Evolutionary conservation across 352 stramenopile species (phyloP), one percentile per base, ranked within the genome.

Genomic region (Pythium dissimile): DNA sequence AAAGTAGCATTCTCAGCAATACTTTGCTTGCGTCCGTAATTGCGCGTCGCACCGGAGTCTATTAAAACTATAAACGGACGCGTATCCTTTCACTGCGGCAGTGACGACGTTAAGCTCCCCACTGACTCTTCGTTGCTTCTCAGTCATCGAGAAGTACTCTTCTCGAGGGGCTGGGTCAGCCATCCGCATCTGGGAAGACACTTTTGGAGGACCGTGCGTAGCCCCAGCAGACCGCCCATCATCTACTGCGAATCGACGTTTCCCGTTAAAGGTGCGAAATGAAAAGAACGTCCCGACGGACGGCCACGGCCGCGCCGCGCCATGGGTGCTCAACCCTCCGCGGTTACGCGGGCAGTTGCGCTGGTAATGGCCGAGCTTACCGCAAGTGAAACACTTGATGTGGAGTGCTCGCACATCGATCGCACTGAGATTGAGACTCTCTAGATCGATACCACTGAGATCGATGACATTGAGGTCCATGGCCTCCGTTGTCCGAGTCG

Each of bases 201-300:
- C 39, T 42, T 31, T 48, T 15, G 41, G 60, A 18, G 43, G 60
- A 56, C 43, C 26, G 48, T 55, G 39, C 30, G 15, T 47, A 59
- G 45, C 49, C 49, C 47, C 53, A 67, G 61, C 57, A 66, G 57
- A 59, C 45, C 43, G 39, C 44, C 52, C 46, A 47, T 61, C 54
- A 45, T 57, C 62, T 71, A 71, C 54, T 61, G 57, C 54, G 62
- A 37, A 35, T 45, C 34, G 37, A 39, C 53, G 51, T 60, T 67
- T 63, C 53, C 56, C 53, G 35, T 35, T 28, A 18, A 28, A 7
- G 38, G 26, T 26, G 5, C 10, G n/a, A 20, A 12, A 26, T 21
- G 43, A 37, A 5, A 23, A 6, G 21, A 16, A 15, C 44, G 39
- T n/a, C 20, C 20, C 46, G 28, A 37, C 1, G 18, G 30, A 18